Conservation (phyloP, 2,329 filamentous ascomycete genomes). For the Sphaerostilbella broomeana region DNA sequence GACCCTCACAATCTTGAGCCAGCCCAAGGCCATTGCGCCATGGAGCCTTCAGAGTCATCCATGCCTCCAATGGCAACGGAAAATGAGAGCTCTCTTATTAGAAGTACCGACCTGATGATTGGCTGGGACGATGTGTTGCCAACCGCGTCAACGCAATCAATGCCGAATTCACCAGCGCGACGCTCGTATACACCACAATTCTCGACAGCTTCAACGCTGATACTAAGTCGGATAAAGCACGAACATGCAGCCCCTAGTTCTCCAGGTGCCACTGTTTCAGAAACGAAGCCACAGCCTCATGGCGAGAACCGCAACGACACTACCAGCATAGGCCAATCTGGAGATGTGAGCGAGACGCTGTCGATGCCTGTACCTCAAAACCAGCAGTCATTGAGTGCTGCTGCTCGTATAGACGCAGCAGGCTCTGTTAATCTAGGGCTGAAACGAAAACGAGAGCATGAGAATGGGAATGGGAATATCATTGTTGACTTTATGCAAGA, state of each 20-base stretch:
- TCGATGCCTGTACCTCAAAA: slow-evolving; percentile 6
- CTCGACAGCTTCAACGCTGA: slow-evolving; percentile 20
- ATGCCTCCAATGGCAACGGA: background rate
- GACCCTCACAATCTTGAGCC: too few relatives aligned
- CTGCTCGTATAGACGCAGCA: slow-evolving; percentile 1
- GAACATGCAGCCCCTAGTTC: background rate
- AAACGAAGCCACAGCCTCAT: background rate
- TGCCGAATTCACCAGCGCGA: background rate
- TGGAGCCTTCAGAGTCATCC: slow-evolving; percentile 1
- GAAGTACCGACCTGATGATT: too few relatives aligned
- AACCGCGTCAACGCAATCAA: background rate
- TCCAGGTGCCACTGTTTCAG: background rate
- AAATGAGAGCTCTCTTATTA: slow-evolving; percentile 1
- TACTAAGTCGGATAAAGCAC: slow-evolving; percentile 23
- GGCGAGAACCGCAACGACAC: too few relatives aligned
- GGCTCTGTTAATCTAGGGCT: slow-evolving; percentile 4
- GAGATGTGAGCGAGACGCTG: slow-evolving; percentile 7
- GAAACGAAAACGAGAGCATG: slow-evolving; percentile 26
- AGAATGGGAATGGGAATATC: slow-evolving; percentile 7
- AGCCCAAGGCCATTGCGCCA: background rate
- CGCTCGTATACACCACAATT: slow-evolving; percentile 27
- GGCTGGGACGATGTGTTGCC: background rate
- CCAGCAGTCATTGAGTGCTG: background rate
- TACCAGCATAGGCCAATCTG: background rate
- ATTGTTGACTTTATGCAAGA: slow-evolving; percentile 26